Base-by-base conservation (phyloP, 1,284 basidiomycete genomes). In the Moesziomyces aphidis region DNA sequence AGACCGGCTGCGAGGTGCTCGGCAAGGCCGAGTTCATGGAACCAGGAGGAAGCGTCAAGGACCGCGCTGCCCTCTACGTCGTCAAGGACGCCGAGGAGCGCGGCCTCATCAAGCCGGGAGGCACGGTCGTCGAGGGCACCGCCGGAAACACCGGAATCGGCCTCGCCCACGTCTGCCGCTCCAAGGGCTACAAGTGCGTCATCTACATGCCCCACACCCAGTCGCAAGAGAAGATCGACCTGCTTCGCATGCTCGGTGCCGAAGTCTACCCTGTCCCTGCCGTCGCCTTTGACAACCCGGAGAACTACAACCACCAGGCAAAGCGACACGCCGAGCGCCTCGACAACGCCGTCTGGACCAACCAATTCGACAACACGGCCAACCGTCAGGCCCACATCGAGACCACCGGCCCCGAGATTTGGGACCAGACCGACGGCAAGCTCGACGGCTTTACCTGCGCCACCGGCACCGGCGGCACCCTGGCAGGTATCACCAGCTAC, bases 101-200 rank as follows among this genome's bases (percentile, higher is more conserved):
- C 79, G 94, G 83, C 36, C 83, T 86, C 39, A 89, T 99, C 74
- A 90, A 91, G 83, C 90, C 94, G 1, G 95, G 96, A 43, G 96
- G 96, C 2, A 97, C 94, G 0, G 91, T 99, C 62, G 95, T 99
- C 13, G 96, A 99, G 86, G 96, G 96, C 3, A 99, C 96, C 0
- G 96, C 96, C 34, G 96, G 96, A n/a, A 99, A 99, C 87, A 99
- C 96, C 7, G 96, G 95, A 55, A 97, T 97, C 72, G 95, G 95
- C 50, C 89, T 98, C 39, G 95, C 95, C 5, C 95, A 86, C 57
- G 93, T 98, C 57, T 98, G 96, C 86, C 88, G 96, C 79, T 90
- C 93, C 26, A 90, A 89, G 77, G 95, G 97, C 4, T 99, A 99
- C 88, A 92, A 91, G 85, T 98, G 96, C 83, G 95, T 99, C n/a